phyloP scores from a whole-genome alignment of 208 protist species.

The Trypanosoma platydactyli region DNA sequence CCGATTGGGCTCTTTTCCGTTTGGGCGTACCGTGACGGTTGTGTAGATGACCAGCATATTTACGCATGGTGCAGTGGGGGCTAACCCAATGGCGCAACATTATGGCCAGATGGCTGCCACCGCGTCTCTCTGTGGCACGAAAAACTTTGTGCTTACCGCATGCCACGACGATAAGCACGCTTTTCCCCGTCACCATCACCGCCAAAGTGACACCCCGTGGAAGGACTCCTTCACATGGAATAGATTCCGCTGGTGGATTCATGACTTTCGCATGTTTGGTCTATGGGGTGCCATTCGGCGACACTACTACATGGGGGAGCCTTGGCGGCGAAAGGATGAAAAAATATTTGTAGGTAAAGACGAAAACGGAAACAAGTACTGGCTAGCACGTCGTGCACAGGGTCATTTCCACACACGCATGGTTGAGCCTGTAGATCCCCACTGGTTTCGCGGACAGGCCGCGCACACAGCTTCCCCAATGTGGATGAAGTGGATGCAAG shows the following conservation, averaged over 20 bases:
- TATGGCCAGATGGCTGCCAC: slow-evolving; percentile 70
- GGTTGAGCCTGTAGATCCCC: slow-evolving; percentile 77
- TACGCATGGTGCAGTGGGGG: slow-evolving; percentile 64
- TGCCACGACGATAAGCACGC: slow-evolving; percentile 68
- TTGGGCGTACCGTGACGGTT: too few relatives aligned
- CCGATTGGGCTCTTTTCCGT: too few relatives aligned
- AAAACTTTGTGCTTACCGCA: slow-evolving; percentile 86
- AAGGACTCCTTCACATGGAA: slow-evolving; percentile 65
- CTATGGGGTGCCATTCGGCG: slow-evolving; percentile 66
- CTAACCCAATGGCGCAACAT: slow-evolving; percentile 65
- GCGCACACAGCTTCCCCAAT: slow-evolving; percentile 62
- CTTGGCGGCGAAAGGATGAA: slow-evolving; percentile 88
- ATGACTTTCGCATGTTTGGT: slow-evolving; percentile 92
- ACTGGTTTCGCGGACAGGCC: slow-evolving; percentile 85
- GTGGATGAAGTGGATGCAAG: slow-evolving; percentile 88
- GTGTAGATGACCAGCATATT: slow-evolving; percentile 88
- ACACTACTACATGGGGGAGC: slow-evolving; percentile 87
- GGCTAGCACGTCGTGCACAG: slow-evolving; percentile 58
- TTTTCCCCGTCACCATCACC: slow-evolving; percentile 77
- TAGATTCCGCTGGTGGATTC: slow-evolving; percentile 81
- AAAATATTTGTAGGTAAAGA: slow-evolving; percentile 93
- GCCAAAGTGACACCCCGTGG: slow-evolving; percentile 79
- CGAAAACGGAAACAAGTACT: slow-evolving; percentile 92
- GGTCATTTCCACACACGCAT: slow-evolving; percentile 62
- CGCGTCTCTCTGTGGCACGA: slow-evolving; percentile 71